A percentile compares a stretch with the other conserved stretches of the same genome.
Evolutionary conservation across 176 grass and related monocot genomes (phyloP).

Genomic region (Aegilops speltoides): DNA sequence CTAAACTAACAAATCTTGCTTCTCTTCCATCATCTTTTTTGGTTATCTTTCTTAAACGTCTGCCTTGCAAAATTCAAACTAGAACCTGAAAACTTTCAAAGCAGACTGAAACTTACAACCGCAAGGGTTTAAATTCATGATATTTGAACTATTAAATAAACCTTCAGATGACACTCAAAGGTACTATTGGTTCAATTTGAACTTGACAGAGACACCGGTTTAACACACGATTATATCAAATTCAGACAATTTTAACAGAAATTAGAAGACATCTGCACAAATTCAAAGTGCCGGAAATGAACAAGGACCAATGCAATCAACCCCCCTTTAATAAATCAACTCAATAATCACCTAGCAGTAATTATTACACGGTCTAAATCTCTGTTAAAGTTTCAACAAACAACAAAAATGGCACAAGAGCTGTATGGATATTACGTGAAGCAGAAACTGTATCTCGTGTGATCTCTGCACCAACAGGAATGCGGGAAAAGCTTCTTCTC

Average conservation of each 20-base stretch:
- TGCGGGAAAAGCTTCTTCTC: too few relatives aligned
- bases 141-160: neutral
- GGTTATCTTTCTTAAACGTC: neutral
- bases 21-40: neutral
- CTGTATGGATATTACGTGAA: neutral
- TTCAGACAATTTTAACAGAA: neutral
- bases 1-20: neutral
- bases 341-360: neutral
- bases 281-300: neutral
- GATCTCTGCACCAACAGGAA: too few relatives aligned
- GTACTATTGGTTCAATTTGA: neutral
- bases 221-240: neutral
- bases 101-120: neutral
- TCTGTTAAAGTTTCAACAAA: neutral
- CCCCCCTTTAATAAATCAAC: too few relatives aligned
- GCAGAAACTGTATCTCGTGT: neutral
- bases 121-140: neutral
- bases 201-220: neutral
- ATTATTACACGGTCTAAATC: conserved; percentile 13
- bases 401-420: neutral
- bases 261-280: neutral
- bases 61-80: neutral
- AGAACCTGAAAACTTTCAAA: neutral
- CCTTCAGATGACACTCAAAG: neutral
- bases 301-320: neutral